These are phyloP conservation scores for Protomyces inundatus DNA, from an alignment of 1,139 yeast genomes.

Conservation along the genomic window DNA sequence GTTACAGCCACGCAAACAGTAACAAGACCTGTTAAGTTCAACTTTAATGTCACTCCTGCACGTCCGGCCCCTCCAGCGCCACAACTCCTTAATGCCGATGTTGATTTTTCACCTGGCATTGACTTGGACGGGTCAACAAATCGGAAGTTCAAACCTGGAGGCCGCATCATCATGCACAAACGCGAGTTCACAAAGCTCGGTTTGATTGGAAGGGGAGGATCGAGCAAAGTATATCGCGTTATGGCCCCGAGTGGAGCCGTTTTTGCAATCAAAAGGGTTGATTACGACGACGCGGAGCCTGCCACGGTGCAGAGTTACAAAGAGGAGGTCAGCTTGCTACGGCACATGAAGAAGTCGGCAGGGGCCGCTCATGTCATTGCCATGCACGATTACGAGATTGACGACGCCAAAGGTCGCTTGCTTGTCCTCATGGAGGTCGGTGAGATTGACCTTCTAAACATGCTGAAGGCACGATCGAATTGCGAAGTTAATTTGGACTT, in stretches of 20 bases:
- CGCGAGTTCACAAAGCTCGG: conserved; percentile 66
- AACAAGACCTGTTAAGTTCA: not conserved
- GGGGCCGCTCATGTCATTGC: conserved; percentile 70
- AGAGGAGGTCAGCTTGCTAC: conserved; percentile 78
- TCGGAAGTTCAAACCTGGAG: conserved; percentile 11
- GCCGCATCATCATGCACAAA: conserved; percentile 24
- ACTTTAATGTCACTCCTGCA: not conserved
- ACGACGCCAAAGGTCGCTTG: conserved; percentile 57
- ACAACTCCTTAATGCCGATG: not conserved
- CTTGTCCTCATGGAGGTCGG: conserved; percentile 84
- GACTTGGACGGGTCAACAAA: not conserved
- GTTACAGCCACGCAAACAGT: not conserved
- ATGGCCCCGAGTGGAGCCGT: conserved; percentile 48
- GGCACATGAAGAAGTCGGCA: conserved; percentile 45
- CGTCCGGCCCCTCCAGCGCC: not conserved
- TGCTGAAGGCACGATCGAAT: conserved; percentile 55
- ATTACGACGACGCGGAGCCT: conserved; percentile 74
- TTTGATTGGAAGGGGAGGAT: conserved; percentile 83
- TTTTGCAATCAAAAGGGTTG: conserved; percentile 78
- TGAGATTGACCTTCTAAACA: conserved; percentile 82
- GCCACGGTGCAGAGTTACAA: conserved; percentile 69
- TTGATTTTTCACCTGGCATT: not conserved
- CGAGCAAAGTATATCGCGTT: conserved; percentile 86
- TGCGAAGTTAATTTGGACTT: conserved; percentile 65
- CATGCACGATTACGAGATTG: conserved; percentile 66